phyloP scores from a whole-genome alignment of 2,329 filamentous ascomycete species.

The Moelleriella libera region DNA sequence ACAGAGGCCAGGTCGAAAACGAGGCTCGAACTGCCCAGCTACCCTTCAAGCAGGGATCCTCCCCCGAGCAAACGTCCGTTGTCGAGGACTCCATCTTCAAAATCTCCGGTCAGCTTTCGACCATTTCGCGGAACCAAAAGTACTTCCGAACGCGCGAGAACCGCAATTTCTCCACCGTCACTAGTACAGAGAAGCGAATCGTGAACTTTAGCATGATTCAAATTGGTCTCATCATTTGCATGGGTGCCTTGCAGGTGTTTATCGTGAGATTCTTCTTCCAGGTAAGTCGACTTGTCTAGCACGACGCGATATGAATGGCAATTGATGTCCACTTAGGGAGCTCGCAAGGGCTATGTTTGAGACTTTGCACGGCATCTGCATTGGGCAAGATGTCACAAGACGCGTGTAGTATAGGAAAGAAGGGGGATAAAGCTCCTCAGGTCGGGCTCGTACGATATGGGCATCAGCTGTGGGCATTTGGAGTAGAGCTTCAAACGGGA shows the following conservation, averaged over 20 bases:
- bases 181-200: conserved; percentile 88
- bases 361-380: conserved; percentile 6
- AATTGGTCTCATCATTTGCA: conserved; percentile 77
- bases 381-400: background rate
- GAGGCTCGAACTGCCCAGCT: conserved; percentile 62
- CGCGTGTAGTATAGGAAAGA: conserved; percentile 5
- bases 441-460: conserved; percentile 12
- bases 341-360: conserved; percentile 56
- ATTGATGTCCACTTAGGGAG: conserved; percentile 29
- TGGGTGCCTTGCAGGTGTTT: conserved; percentile 95
- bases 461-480: background rate
- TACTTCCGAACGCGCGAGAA: conserved; percentile 99
- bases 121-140: conserved; percentile 93
- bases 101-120: conserved; percentile 82
- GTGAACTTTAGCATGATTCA: conserved; percentile 97
- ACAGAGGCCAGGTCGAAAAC: conserved; percentile 61
- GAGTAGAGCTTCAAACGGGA: background rate
- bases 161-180: conserved; percentile 94
- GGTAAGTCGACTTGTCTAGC: conserved; percentile 24
- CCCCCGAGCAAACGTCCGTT: conserved; percentile 74
- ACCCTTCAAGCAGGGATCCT: conserved; percentile 76
- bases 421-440: conserved; percentile 7
- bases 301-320: background rate
- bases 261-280: conserved; percentile 99
- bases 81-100: conserved; percentile 94